These are phyloP conservation scores for Epichloe festucae DNA, from an alignment of 2,329 filamentous ascomycete genomes.

Conservation along the genomic window DNA sequence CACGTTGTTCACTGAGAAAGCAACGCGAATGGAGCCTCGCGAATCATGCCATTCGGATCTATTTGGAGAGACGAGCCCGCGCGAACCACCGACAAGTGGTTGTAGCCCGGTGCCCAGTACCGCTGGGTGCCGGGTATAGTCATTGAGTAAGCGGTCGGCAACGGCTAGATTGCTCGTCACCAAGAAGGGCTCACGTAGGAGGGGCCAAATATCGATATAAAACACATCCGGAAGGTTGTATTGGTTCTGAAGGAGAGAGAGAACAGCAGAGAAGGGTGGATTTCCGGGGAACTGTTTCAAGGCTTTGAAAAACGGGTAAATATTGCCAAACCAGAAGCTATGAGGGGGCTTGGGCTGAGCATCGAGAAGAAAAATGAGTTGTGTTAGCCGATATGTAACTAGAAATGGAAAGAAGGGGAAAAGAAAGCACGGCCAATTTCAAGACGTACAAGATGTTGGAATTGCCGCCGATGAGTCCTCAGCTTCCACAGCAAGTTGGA, in stretches of 20 bases:
- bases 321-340: background rate
- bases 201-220: slow-evolving; percentile 1
- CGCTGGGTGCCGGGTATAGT: background rate
- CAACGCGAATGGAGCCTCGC: background rate
- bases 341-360: slow-evolving; percentile 1
- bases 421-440: background rate
- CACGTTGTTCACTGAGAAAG: slow-evolving; percentile 1
- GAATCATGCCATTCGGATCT: slow-evolving; percentile 1
- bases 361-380: background rate
- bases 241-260: background rate
- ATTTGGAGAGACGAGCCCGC: background rate
- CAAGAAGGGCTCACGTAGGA: background rate
- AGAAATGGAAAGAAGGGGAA: background rate
- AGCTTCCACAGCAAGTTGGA: background rate
- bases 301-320: background rate
- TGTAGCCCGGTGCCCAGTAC: background rate
- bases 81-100: background rate
- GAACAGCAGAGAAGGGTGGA: background rate
- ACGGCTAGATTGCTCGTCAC: background rate
- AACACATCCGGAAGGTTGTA: slow-evolving; percentile 1
- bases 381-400: background rate
- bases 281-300: background rate
- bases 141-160: slow-evolving; percentile 1
- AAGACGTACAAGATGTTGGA: background rate
- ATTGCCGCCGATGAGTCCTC: background rate